phyloP scores from a whole-genome alignment of 2,329 filamentous ascomycete species.

The Meredithiella fracta region DNA sequence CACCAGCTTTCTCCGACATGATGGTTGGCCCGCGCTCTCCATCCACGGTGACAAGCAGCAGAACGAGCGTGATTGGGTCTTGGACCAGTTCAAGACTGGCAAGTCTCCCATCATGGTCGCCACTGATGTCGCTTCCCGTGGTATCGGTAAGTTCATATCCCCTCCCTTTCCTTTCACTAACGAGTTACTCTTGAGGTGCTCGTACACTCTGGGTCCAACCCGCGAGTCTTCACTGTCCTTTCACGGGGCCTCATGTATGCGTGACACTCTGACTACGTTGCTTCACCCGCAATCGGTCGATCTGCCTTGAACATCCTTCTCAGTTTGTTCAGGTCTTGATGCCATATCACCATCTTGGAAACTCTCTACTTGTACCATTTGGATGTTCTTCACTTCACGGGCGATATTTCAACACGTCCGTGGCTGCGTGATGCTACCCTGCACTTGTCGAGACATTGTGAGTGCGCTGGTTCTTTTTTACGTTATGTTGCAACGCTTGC shows the following conservation, averaged over 20 bases:
- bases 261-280: slow-evolving; percentile 47
- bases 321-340: slow-evolving; percentile 64
- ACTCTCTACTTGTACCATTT: slow-evolving; percentile 4
- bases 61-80: slow-evolving; percentile 97
- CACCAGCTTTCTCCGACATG: slow-evolving; percentile 88
- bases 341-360: slow-evolving; percentile 19
- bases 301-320: slow-evolving; percentile 20
- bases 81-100: slow-evolving; percentile 98
- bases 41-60: slow-evolving; percentile 99
- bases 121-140: slow-evolving; percentile 98
- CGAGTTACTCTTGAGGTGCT: slow-evolving; percentile 16
- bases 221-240: slow-evolving; percentile 79
- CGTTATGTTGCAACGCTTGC: slow-evolving; percentile 11
- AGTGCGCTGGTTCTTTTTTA: slow-evolving; percentile 13
- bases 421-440: background rate
- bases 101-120: slow-evolving; percentile 99
- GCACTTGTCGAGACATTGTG: slow-evolving; percentile 8
- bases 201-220: slow-evolving; percentile 40
- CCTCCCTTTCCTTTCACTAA: slow-evolving; percentile 20
- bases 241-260: slow-evolving; percentile 75
- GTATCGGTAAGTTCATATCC: slow-evolving; percentile 89
- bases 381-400: slow-evolving; percentile 2
- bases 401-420: slow-evolving; percentile 5
- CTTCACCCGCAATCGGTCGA: background rate
- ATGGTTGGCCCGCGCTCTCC: slow-evolving; percentile 93